A percentile compares a stretch with the other conserved stretches of the same genome.
Conservation (phyloP, 2,329 filamentous ascomycete species). For the Curvularia spicifera region DNA sequence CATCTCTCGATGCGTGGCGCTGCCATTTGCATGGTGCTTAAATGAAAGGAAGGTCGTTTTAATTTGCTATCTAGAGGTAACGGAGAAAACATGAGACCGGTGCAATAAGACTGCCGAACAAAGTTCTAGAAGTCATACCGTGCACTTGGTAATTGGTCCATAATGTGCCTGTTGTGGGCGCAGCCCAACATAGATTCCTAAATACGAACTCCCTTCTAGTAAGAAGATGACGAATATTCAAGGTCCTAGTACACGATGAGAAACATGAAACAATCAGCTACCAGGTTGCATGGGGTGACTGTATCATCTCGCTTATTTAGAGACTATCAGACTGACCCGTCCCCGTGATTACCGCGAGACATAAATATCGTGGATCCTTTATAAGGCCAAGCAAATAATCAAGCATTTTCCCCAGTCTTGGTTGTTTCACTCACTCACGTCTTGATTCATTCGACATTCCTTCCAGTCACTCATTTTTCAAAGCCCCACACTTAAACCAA, state of each 20-base stretch:
- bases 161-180: not conserved
- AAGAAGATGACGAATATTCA: not conserved
- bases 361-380: not conserved
- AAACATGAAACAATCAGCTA: slow-evolving; percentile 1
- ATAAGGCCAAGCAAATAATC: slow-evolving; percentile 3
- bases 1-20: not conserved
- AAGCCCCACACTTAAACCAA: not conserved
- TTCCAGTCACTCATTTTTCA: not conserved
- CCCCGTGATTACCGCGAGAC: not conserved
- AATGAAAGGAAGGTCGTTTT: slow-evolving; percentile 1
- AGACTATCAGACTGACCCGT: not conserved
- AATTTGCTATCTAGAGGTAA: not conserved
- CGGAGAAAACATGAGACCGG: not conserved
- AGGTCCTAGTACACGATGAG: not conserved
- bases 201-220: not conserved
- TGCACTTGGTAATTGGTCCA: slow-evolving; percentile 1
- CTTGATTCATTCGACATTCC: not conserved
- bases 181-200: not conserved
- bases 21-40: not conserved
- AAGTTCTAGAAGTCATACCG: not conserved
- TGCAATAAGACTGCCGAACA: not conserved
- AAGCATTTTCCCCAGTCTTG: slow-evolving; percentile 2
- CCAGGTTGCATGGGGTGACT: not conserved
- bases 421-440: not conserved
- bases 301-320: not conserved